A percentile compares a stretch with the other conserved stretches of the same genome.
Evolutionary conservation across 441 rosid species (phyloP).

Genomic region (Dalechampia spathulata): DNA sequence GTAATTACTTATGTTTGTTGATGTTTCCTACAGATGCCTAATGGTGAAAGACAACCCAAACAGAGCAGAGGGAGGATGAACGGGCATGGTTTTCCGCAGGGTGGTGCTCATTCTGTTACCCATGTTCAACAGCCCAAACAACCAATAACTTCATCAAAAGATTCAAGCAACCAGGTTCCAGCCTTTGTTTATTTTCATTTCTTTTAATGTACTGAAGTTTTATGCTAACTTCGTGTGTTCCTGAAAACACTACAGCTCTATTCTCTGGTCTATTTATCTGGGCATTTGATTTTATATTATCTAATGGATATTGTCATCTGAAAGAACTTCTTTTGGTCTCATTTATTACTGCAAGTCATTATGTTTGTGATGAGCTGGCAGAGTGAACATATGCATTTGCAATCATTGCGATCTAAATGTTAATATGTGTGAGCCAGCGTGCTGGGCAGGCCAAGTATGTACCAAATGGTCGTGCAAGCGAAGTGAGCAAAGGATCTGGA

Average conservation of each 20-base stretch:
- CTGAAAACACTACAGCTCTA: background rate
- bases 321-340: background rate
- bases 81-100: conserved; percentile 32
- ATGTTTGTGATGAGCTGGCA: background rate
- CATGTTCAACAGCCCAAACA: conserved; percentile 14
- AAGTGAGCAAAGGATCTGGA: conserved; percentile 14
- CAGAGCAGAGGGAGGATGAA: conserved; percentile 39
- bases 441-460: conserved; percentile 33
- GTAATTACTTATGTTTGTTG: no score
- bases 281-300: no score
- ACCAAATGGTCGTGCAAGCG: conserved; percentile 36
- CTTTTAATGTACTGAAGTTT: background rate
- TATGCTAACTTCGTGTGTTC: background rate
- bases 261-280: background rate
- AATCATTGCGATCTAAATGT: background rate
- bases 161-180: conserved; percentile 23
- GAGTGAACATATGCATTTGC: background rate
- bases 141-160: conserved; percentile 15
- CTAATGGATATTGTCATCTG: no score
- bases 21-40: conserved; percentile 29
- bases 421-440: conserved; percentile 20
- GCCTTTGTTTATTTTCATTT: background rate
- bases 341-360: background rate
- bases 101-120: conserved; percentile 13
- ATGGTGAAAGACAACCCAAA: conserved; percentile 32